Percentiles rank a stretch among this genome's conserved stretches.
Evolutionary conservation across 441 rosid genomes (phyloP).

Genomic region (Croton setiger): DNA sequence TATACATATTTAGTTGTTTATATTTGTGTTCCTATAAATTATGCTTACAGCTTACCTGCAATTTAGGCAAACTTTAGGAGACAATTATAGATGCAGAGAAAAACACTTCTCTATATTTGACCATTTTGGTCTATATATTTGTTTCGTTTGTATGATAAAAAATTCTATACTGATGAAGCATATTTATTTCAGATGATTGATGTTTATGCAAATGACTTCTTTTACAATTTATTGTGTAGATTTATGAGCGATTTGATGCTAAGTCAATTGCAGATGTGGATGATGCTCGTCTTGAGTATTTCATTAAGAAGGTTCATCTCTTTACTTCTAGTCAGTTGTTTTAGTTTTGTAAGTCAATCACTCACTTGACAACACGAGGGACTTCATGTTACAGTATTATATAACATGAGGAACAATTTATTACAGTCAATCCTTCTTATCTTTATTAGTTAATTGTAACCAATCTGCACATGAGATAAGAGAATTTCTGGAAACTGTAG

Average conservation of each 20-base stretch:
- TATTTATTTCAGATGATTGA: neutral
- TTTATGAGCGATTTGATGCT: slow-evolving; percentile 78
- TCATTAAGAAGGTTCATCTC: slow-evolving; percentile 65
- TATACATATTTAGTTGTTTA: too few relatives aligned
- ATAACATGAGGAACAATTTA: too few relatives aligned
- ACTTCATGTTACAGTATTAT: neutral
- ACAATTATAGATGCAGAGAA: too few relatives aligned
- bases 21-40: too few relatives aligned
- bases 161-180: neutral
- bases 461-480: neutral
- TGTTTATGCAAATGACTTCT: slow-evolving; percentile 4
- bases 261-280: slow-evolving; percentile 52
- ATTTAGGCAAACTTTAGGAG: too few relatives aligned
- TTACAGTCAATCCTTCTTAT: neutral
- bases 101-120: too few relatives aligned
- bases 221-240: slow-evolving; percentile 37
- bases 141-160: neutral
- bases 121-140: neutral
- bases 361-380: neutral
- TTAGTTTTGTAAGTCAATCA: neutral
- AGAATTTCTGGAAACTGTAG: neutral
- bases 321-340: neutral
- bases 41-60: too few relatives aligned
- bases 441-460: neutral
- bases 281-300: slow-evolving; percentile 83